These are phyloP conservation scores for Exidia glandulosa DNA, from an alignment of 768 basidiomycete genomes.

Conservation along the genomic window DNA sequence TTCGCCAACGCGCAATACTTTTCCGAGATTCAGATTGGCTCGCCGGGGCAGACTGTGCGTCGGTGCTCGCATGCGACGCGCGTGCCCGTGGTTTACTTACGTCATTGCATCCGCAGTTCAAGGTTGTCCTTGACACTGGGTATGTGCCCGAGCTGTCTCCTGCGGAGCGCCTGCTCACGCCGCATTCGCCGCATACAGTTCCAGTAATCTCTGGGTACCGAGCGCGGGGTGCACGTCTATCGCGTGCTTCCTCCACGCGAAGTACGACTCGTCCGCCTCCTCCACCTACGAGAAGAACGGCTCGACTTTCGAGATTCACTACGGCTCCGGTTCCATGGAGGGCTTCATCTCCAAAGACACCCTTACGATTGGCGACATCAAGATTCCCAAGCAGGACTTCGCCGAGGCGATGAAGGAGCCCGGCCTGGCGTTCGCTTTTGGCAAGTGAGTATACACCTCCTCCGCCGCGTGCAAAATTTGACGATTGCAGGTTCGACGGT, in stretches of 20 bases:
- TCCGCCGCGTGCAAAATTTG: neutral
- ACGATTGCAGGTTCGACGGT: conserved; percentile 78
- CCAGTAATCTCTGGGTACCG: conserved; percentile 93
- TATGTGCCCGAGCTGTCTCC: conserved; percentile 18
- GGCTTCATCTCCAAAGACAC: conserved; percentile 85
- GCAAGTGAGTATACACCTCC: conserved; percentile 48
- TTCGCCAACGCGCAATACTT: conserved; percentile 99
- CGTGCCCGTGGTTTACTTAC: conserved; percentile 1
- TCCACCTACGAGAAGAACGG: conserved; percentile 87
- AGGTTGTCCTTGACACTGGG: conserved; percentile 93
- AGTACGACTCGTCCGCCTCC: conserved; percentile 75
- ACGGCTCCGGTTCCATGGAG: conserved; percentile 94
- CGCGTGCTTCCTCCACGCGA: conserved; percentile 87
- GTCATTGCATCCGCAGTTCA: conserved; percentile 43
- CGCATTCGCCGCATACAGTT: conserved; percentile 29
- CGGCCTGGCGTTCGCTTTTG: conserved; percentile 93
- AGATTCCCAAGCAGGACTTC: conserved; percentile 68
- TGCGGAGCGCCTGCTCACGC: neutral
- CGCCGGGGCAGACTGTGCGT: conserved; percentile 69
- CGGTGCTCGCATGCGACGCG: neutral
- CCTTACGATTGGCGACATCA: conserved; percentile 73
- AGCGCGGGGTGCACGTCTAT: conserved; percentile 72
- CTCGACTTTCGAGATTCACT: conserved; percentile 77
- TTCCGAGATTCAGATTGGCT: conserved; percentile 74
- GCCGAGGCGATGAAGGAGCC: conserved; percentile 95